These are phyloP conservation scores for Pseudogymnoascus sp. DNA, from an alignment of 2,329 filamentous ascomycete genomes.

Conservation along the genomic window DNA sequence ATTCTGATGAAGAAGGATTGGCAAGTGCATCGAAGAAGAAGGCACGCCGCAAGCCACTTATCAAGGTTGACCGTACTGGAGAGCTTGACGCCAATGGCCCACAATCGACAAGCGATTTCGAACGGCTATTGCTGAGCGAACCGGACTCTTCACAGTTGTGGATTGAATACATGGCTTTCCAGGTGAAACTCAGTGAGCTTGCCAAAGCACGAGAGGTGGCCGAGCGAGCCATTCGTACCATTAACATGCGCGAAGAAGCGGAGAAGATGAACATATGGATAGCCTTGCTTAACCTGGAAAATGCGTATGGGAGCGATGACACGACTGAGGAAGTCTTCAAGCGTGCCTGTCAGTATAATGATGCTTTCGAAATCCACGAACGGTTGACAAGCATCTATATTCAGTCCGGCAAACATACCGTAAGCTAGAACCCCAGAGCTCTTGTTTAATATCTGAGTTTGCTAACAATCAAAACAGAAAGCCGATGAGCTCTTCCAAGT, in stretches of 20 bases:
- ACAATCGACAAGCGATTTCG: conserved; percentile 84
- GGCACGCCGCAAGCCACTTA: conserved; percentile 67
- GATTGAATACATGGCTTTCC: conserved; percentile 98
- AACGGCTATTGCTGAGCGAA: conserved; percentile 83
- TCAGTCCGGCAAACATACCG: conserved; percentile 75
- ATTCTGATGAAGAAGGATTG: conserved; percentile 37
- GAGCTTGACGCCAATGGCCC: conserved; percentile 84
- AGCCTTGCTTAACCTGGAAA: conserved; percentile 88
- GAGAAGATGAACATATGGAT: conserved; percentile 97
- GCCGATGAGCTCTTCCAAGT: conserved; percentile 81
- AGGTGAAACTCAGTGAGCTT: conserved; percentile 84
- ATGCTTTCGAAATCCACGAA: conserved; percentile 82
- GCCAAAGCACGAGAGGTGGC: conserved; percentile 82
- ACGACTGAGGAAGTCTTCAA: conserved; percentile 81
- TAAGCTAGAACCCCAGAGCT: conserved; percentile 39
- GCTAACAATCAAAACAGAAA: conserved; percentile 48
- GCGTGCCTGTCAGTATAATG: conserved; percentile 88
- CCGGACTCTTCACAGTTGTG: conserved; percentile 90
- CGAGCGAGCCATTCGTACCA: conserved; percentile 82
- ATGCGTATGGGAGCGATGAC: conserved; percentile 78
- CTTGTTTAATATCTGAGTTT: neutral
- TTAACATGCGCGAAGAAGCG: conserved; percentile 81
- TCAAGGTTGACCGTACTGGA: conserved; percentile 83
- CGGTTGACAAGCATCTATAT: conserved; percentile 91
- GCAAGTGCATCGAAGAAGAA: conserved; percentile 53